Conservation (phyloP, 345 rosid genomes). For the Cochlearia excelsa region DNA sequence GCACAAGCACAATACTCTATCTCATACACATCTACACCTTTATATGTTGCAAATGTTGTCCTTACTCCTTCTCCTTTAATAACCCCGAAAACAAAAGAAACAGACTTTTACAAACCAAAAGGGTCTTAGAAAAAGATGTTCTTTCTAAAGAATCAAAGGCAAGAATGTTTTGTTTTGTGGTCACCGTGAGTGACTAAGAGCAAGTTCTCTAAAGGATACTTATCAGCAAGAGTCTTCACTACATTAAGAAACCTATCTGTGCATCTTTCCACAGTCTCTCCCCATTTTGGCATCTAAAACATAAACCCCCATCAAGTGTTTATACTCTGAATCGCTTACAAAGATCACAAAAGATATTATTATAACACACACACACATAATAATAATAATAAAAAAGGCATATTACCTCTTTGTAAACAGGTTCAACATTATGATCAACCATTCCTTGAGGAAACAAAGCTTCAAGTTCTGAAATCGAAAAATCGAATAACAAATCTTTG, state of each 20-base stretch:
- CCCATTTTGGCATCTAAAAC: conserved; percentile 70
- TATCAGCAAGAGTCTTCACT: conserved; percentile 63
- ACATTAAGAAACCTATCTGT: conserved; percentile 46
- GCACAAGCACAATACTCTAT: conserved; percentile 74
- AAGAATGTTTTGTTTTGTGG: neutral
- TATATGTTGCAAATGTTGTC: conserved; percentile 53
- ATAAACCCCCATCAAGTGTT: neutral
- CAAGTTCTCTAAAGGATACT: conserved; percentile 75
- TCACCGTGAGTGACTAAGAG: conserved; percentile 80
- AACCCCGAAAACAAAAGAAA: conserved; percentile 1
- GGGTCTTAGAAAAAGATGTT: neutral
- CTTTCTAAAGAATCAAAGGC: neutral
- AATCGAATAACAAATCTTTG: conserved; percentile 52
- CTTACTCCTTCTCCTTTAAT: conserved; percentile 85
- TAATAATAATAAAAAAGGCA: no score
- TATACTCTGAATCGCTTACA: conserved; percentile 7
- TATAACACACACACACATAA: no score
- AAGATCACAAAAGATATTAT: neutral
- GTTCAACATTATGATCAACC: conserved; percentile 46
- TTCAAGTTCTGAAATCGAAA: conserved; percentile 53
- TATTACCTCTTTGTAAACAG: conserved; percentile 52
- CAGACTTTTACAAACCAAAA: no score
- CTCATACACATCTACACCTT: conserved; percentile 44
- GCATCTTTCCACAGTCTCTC: conserved; percentile 44
- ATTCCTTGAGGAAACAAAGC: conserved; percentile 56